Evolutionary conservation across 2,329 filamentous ascomycete genomes (phyloP).

Genomic region (Aquanectria penicillioides): DNA sequence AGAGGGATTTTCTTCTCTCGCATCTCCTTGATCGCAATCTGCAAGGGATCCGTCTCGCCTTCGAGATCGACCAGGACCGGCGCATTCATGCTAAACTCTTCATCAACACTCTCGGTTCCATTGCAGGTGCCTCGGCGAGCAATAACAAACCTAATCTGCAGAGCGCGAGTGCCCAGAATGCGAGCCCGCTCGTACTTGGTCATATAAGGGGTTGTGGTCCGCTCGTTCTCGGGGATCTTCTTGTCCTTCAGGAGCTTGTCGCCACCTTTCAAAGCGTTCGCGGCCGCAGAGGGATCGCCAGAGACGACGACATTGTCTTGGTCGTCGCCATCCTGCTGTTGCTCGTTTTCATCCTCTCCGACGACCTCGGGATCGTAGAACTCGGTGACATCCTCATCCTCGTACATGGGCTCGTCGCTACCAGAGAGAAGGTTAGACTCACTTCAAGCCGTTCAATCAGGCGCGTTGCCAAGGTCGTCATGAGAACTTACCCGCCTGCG

Average conservation of each 20-base stretch:
- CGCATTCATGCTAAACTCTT: constrained; percentile 84
- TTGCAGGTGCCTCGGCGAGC: background rate
- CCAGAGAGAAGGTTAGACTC: constrained; percentile 44
- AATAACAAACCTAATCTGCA: constrained; percentile 86
- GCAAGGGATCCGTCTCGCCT: constrained; percentile 95
- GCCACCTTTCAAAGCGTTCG: constrained; percentile 62
- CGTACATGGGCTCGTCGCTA: constrained; percentile 78
- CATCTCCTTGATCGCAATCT: constrained; percentile 97
- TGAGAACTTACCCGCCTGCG: constrained; percentile 62
- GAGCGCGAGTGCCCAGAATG: constrained; percentile 89
- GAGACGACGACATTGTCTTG: constrained; percentile 69
- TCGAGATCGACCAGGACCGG: constrained; percentile 96
- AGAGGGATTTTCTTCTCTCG: constrained; percentile 98
- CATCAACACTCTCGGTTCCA: constrained; percentile 20
- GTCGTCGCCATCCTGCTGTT: constrained; percentile 63
- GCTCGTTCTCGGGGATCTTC: constrained; percentile 88
- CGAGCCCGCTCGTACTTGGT: constrained; percentile 98
- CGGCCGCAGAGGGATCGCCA: constrained; percentile 69
- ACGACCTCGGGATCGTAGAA: constrained; percentile 66
- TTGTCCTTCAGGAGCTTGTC: constrained; percentile 76
- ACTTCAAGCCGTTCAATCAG: background rate
- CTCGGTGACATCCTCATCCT: constrained; percentile 73
- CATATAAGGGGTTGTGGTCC: constrained; percentile 97
- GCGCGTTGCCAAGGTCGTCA: background rate
- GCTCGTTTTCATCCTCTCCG: constrained; percentile 61